phyloP scores from a whole-genome alignment of 192 early-diverging fungal species.

The Linnemannia exigua region DNA sequence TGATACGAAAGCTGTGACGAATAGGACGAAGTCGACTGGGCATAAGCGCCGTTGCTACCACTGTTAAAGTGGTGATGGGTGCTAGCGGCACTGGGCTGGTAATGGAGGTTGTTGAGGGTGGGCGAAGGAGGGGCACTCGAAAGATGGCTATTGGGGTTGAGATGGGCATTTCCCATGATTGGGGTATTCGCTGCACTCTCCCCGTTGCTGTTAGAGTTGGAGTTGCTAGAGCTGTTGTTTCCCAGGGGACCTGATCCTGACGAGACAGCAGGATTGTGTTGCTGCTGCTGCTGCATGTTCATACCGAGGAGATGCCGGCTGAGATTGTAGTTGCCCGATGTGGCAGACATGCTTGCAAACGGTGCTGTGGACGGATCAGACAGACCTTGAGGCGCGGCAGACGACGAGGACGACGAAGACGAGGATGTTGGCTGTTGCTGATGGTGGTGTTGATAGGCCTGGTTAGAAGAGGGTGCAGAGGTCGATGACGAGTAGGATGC shows the following conservation, averaged over 20 bases:
- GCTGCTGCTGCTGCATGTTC: constrained; percentile 30
- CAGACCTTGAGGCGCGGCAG: neutral
- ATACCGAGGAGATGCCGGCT: constrained; percentile 36
- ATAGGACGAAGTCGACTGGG: constrained; percentile 15
- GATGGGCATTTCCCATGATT: constrained; percentile 21
- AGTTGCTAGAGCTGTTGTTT: neutral
- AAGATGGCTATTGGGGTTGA: constrained; percentile 19
- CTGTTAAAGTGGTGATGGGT: constrained; percentile 33
- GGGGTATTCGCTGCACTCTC: constrained; percentile 34
- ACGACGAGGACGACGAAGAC: constrained; percentile 11
- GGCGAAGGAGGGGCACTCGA: constrained; percentile 49
- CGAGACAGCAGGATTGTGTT: constrained; percentile 4
- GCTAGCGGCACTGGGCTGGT: constrained; percentile 22
- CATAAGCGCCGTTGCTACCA: constrained; percentile 10
- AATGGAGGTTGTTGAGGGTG: constrained; percentile 32
- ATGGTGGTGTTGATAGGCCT: constrained; percentile 5
- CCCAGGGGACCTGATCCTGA: neutral
- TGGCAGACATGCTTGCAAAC: constrained; percentile 18
- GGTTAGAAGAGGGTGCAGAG: constrained; percentile 6
- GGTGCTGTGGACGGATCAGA: constrained; percentile 10
- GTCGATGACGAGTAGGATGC: constrained; percentile 11
- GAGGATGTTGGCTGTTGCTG: constrained; percentile 12
- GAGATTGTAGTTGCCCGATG: constrained; percentile 29
- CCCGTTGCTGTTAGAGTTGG: constrained; percentile 3
- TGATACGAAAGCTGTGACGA: constrained; percentile 7